Evolutionary conservation across 2,329 filamentous ascomycete species (phyloP), one percentile per base, ranked within the genome.

Genomic region (Botryotinia globosa): DNA sequence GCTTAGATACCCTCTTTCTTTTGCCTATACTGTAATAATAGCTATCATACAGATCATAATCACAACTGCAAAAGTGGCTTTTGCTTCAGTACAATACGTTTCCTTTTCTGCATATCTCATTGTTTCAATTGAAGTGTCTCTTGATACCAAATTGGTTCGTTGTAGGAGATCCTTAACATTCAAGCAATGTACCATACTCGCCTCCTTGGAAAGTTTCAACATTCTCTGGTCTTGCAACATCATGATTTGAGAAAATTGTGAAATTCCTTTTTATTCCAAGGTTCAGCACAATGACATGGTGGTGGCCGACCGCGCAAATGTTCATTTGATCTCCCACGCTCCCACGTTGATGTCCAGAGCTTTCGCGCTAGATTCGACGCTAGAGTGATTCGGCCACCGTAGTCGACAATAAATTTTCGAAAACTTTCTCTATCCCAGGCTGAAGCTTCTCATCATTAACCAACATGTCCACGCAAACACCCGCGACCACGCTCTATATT

Each of bases 1-100:
- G 34, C 5, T 67, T 29, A 67, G 65, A 68, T 68, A 68, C 65
- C 65, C 65, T 68, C 42, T 68, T 68, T 42, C 34, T 68, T 25
- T 67, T 56, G 48, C 48, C 56, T 14, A 56, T 56, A 68, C 44
- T 8, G 37, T 37, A 56, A 56, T 68, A 56, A 20, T 56, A 25
- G 74, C 66, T 74, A 76, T 77, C 9, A 32, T 56, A 42, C 10
- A 42, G 10, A 9, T 29, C 25, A 2, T 32, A 25, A 44, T 56
- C 9, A n/a, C 16, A 68, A 44, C 25, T 25, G 37, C 65, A 56
- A n/a, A 18, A 18, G 25, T 32, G 1, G 14, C 2, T 22, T 42
- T 56, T 18, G 29, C 9, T 56, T 32, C 18, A 56, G 51, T 37
- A 32, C 22, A 20, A 42, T 1, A 25, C 9, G 8, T 51, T 68